Evolutionary conservation across 2,329 filamentous ascomycete genomes (phyloP).

Genomic region (Pezicula neosporulosa): DNA sequence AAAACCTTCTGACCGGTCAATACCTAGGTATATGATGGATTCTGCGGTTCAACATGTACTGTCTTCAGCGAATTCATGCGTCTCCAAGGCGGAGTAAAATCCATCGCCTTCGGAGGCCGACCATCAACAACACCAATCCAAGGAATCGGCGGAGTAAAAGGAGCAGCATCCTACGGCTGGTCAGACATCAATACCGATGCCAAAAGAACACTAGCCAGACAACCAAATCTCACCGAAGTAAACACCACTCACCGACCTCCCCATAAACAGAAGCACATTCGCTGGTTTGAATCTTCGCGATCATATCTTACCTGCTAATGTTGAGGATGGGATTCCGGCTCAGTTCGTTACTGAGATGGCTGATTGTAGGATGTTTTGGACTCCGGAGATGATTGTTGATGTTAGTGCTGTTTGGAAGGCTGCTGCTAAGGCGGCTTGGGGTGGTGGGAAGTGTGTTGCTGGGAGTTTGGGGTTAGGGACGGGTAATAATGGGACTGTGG

Average conservation of each 20-base stretch:
- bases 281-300: conserved; percentile 37
- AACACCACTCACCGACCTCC: conserved; percentile 1
- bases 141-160: conserved; percentile 59
- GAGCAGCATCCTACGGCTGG: conserved; percentile 31
- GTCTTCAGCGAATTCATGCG: conserved; percentile 52
- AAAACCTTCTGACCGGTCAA: neutral
- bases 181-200: neutral
- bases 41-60: conserved; percentile 56
- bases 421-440: conserved; percentile 33
- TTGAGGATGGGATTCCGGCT: conserved; percentile 34
- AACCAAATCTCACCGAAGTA: neutral
- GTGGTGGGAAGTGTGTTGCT: conserved; percentile 28
- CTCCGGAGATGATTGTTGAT: conserved; percentile 44
- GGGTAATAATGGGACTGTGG: no score
- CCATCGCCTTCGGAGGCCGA: conserved; percentile 55
- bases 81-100: conserved; percentile 45
- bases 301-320: conserved; percentile 20
- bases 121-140: conserved; percentile 51
- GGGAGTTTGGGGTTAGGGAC: neutral
- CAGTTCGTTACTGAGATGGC: conserved; percentile 59
- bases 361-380: conserved; percentile 56
- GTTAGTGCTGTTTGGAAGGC: conserved; percentile 45
- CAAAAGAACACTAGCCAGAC: neutral
- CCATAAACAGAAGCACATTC: conserved; percentile 19
- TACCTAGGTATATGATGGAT: conserved; percentile 43